Evolutionary conservation across 2,329 filamentous ascomycete genomes (phyloP).

Genomic region (Boeremia exigua): DNA sequence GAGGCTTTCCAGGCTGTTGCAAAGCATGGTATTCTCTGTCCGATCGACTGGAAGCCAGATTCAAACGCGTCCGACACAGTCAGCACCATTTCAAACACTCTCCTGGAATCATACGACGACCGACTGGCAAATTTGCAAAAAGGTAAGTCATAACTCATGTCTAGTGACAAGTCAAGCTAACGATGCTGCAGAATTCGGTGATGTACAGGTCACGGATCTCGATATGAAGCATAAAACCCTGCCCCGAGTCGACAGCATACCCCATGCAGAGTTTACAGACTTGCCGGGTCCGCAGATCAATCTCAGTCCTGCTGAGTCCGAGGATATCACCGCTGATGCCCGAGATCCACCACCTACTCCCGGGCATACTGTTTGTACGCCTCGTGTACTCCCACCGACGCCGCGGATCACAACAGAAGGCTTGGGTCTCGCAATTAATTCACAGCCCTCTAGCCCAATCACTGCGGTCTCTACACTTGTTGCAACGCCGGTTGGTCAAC

Average conservation of each 20-base stretch:
- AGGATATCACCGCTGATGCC: neutral
- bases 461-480: constrained; percentile 5
- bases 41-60: constrained; percentile 39
- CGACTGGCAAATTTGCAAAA: constrained; percentile 34
- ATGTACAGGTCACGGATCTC: constrained; percentile 26
- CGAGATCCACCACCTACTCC: constrained; percentile 4
- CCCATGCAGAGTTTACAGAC: constrained; percentile 7
- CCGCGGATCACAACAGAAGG: neutral
- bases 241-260: neutral
- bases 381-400: neutral
- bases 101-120: constrained; percentile 36
- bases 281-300: neutral
- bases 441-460: neutral
- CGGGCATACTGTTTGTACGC: neutral
- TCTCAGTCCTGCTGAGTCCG: neutral
- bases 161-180: neutral
- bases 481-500: neutral
- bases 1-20: constrained; percentile 42
- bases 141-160: neutral
- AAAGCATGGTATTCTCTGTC: constrained; percentile 39
- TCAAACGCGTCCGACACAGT: constrained; percentile 24
- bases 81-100: constrained; percentile 34
- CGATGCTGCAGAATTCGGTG: constrained; percentile 24
- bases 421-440: neutral
- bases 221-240: constrained; percentile 16